Evolutionary conservation across 2,329 filamentous ascomycete species (phyloP).

Genomic region (Penicillium sp.): DNA sequence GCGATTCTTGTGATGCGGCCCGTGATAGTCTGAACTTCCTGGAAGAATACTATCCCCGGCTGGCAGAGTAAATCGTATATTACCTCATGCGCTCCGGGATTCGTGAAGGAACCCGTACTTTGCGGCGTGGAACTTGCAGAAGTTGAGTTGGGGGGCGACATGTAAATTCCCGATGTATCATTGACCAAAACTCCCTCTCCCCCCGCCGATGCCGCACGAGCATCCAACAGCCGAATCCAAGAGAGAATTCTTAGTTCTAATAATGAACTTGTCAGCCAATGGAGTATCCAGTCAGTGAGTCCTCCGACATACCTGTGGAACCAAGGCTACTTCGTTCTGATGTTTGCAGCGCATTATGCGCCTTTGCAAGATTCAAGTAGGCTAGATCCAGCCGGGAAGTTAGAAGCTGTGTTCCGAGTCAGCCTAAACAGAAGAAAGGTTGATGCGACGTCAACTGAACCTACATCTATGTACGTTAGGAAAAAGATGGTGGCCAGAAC

Average conservation of each 20-base stretch:
- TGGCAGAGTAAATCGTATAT: not conserved
- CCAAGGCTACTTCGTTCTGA: not conserved
- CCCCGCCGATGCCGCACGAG: conserved; percentile 56
- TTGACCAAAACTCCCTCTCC: conserved; percentile 57
- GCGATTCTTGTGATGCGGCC: conserved; percentile 58
- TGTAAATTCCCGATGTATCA: conserved; percentile 16
- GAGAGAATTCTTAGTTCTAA: conserved; percentile 33
- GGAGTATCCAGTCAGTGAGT: not conserved
- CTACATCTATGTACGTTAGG: not conserved
- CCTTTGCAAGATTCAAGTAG: not conserved
- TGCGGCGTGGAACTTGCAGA: conserved; percentile 45
- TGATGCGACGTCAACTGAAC: not conserved
- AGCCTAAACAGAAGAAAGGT: not conserved
- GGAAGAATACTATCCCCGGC: conserved; percentile 46
- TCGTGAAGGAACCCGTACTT: not conserved
- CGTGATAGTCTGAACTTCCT: conserved; percentile 59
- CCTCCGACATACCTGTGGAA: not conserved
- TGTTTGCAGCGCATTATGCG: not conserved
- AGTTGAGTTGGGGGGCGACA: conserved; percentile 17
- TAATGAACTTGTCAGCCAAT: not conserved
- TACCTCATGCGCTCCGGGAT: not conserved
- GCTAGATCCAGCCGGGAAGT: not conserved
- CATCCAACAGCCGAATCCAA: conserved; percentile 58
- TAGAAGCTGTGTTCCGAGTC: not conserved
- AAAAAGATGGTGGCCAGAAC: not conserved